phyloP scores from a whole-genome alignment of 441 rosid species.

The Croton laevigatus region DNA sequence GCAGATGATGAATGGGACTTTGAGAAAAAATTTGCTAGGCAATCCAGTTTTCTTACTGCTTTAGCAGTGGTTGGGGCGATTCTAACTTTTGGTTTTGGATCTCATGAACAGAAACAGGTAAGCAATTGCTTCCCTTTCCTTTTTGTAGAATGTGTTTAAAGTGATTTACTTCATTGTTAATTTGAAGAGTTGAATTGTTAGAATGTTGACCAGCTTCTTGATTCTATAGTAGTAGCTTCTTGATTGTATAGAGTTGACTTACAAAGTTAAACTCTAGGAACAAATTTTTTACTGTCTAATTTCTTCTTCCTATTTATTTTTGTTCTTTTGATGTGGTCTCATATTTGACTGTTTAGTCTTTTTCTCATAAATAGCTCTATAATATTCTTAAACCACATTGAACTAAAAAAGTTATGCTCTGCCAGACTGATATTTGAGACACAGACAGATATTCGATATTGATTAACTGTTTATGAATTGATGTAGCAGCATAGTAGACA shows the following conservation, averaged over 20 bases:
- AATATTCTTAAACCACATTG: neutral
- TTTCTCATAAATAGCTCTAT: neutral
- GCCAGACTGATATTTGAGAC: neutral
- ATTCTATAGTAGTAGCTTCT: too few species aligned
- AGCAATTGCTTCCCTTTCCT: constrained; percentile 5
- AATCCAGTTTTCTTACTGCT: constrained; percentile 47
- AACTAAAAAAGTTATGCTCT: neutral
- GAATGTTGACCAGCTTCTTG: constrained; percentile 5
- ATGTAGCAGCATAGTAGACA: neutral
- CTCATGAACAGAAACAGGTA: constrained; percentile 62
- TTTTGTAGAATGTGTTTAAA: neutral
- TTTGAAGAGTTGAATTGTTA: neutral
- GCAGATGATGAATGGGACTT: constrained; percentile 47
- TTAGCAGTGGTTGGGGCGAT: constrained; percentile 52
- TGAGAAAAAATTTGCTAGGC: constrained; percentile 45
- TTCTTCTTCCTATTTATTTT: neutral
- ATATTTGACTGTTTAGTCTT: neutral
- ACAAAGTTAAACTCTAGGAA: neutral
- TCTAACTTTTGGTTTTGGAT: constrained; percentile 45
- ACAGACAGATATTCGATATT: neutral
- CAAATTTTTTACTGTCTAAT: neutral
- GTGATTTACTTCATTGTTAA: neutral
- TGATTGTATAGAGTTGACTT: neutral
- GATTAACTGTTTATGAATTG: neutral
- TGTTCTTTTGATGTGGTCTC: neutral